Percentiles rank a stretch among this genome's conserved stretches.
Conservation (phyloP, 208 protist genomes). For the Crithidia sp. region DNA sequence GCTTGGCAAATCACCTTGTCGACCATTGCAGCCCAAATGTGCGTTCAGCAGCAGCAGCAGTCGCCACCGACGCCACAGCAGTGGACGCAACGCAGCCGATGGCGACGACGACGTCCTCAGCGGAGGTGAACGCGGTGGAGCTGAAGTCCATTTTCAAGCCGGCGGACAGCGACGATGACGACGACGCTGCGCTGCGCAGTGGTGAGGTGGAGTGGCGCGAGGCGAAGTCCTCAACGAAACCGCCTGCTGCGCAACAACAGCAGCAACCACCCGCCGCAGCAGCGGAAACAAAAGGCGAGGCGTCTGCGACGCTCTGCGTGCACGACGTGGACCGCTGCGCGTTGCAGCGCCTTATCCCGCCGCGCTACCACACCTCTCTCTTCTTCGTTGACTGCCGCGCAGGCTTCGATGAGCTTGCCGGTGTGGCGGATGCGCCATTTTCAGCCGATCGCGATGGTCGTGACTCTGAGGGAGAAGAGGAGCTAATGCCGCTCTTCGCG, state of each 20-base stretch:
- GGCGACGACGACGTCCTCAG: neutral
- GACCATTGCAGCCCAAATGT: conserved; percentile 23
- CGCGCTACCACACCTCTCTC: conserved; percentile 16
- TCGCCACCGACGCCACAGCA: too few relatives aligned
- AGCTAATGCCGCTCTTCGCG: conserved; percentile 16
- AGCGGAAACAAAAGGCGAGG: neutral
- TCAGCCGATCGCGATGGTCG: neutral
- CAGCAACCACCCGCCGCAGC: neutral
- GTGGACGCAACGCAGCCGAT: neutral
- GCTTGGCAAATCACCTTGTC: conserved; percentile 26
- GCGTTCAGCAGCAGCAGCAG: too few relatives aligned
- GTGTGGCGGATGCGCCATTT: neutral
- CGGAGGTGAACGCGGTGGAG: neutral
- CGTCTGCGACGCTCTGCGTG: conserved; percentile 29
- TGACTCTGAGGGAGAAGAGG: conserved; percentile 19
- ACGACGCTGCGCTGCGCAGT: neutral
- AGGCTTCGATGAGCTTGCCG: conserved; percentile 27
- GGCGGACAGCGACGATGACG: conserved; percentile 20
- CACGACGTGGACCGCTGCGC: conserved; percentile 57
- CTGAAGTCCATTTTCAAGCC: conserved; percentile 24
- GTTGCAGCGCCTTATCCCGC: conserved; percentile 35
- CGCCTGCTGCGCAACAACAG: neutral
- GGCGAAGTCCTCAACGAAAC: neutral
- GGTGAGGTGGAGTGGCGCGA: conserved; percentile 7
- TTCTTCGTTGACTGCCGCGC: conserved; percentile 58